phyloP scores from a whole-genome alignment of 1,139 yeast species.

The Nematodospora anomalae region DNA sequence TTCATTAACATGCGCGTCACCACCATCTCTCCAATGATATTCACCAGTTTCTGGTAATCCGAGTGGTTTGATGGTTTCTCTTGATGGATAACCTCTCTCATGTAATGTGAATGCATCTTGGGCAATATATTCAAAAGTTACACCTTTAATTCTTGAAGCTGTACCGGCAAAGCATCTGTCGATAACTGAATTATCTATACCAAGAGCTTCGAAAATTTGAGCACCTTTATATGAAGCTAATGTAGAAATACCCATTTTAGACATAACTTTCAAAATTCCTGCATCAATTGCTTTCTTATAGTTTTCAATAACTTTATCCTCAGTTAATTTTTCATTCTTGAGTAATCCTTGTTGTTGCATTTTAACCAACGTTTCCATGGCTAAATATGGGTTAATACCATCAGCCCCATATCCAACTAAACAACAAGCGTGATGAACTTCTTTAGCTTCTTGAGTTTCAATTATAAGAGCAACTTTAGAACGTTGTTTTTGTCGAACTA shows the following conservation, averaged over 20 bases:
- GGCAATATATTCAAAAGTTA: conserved; percentile 92
- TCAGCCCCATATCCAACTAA: conserved; percentile 97
- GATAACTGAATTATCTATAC: conserved; percentile 91
- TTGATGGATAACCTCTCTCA: conserved; percentile 84
- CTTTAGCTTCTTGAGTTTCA: conserved; percentile 97
- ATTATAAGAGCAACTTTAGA: conserved; percentile 89
- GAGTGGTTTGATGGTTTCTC: conserved; percentile 67
- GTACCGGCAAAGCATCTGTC: conserved; percentile 97
- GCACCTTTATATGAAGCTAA: conserved; percentile 98
- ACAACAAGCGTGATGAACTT: conserved; percentile 94
- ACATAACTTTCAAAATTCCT: conserved; percentile 95
- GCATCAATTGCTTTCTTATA: conserved; percentile 83
- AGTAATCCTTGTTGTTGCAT: conserved; percentile 82
- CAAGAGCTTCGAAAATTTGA: conserved; percentile 95
- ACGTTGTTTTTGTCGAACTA: conserved; percentile 94
- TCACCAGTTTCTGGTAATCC: conserved; percentile 95
- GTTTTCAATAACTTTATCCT: conserved; percentile 64
- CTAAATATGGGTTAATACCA: conserved; percentile 91
- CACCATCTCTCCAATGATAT: conserved; percentile 98
- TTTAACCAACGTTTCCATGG: conserved; percentile 83
- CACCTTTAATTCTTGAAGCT: conserved; percentile 94
- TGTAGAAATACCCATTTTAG: conserved; percentile 98
- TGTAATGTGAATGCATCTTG: conserved; percentile 95
- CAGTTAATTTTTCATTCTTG: conserved; percentile 54
- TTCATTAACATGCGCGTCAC: conserved; percentile 90